These are phyloP conservation scores for Penicillium bovifimosum DNA, from an alignment of 495 filamentous ascomycete genomes.

Conservation along the genomic window DNA sequence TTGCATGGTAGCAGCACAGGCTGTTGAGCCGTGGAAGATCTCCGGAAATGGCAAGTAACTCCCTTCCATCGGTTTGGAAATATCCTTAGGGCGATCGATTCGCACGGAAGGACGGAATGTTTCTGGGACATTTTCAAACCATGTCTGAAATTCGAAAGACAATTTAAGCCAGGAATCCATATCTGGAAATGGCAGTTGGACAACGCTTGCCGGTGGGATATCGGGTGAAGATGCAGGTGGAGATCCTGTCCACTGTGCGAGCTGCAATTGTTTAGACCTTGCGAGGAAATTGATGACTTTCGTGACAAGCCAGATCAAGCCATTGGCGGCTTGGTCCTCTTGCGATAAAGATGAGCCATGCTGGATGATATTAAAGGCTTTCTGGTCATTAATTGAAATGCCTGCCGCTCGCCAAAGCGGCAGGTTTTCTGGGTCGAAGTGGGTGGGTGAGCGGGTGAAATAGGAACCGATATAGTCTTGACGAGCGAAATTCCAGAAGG, in stretches of 20 bases:
- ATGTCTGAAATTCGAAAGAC: conserved; percentile 36
- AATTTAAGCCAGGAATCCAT: conserved; percentile 36
- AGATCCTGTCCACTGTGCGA: conserved; percentile 31
- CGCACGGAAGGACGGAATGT: conserved; percentile 38
- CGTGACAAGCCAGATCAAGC: conserved; percentile 31
- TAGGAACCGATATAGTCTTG: conserved; percentile 39
- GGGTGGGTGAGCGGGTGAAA: conserved; percentile 29
- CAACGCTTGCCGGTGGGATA: background rate
- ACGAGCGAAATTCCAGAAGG: conserved; percentile 40
- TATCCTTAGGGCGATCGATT: conserved; percentile 32
- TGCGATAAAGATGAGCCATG: conserved; percentile 3
- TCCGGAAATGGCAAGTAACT: conserved; percentile 36
- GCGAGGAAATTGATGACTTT: conserved; percentile 40
- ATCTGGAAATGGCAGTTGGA: conserved; percentile 12
- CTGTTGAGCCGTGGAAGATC: conserved; percentile 29
- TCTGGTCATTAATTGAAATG: conserved; percentile 28
- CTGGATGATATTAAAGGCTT: conserved; percentile 14
- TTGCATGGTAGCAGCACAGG: conserved; percentile 36
- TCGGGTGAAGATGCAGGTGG: conserved; percentile 12
- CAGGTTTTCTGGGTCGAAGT: conserved; percentile 28
- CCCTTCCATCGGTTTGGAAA: conserved; percentile 18
- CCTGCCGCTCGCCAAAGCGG: conserved; percentile 36
- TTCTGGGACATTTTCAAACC: conserved; percentile 40
- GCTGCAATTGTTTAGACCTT: conserved; percentile 30
- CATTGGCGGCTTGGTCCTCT: conserved; percentile 36